Conservation (phyloP, 208 protist species). For the Leishmania aethiopica region DNA sequence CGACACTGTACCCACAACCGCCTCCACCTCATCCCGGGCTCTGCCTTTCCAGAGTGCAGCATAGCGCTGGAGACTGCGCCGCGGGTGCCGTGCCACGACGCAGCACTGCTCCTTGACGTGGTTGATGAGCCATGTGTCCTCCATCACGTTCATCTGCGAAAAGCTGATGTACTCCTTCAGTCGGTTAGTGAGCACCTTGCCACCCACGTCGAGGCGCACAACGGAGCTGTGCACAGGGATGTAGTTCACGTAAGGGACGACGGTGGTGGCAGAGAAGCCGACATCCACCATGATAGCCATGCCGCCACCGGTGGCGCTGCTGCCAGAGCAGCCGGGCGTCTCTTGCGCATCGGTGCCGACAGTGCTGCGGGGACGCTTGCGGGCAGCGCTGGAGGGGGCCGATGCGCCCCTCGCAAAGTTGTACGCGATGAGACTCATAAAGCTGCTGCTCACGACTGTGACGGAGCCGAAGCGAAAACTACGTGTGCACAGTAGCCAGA, state of each 20-base stretch:
- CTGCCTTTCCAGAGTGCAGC: slow-evolving; percentile 9
- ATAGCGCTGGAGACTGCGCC: slow-evolving; percentile 9
- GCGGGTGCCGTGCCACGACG: slow-evolving; percentile 34
- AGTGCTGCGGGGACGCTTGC: slow-evolving; percentile 13
- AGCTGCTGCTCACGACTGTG: slow-evolving; percentile 68
- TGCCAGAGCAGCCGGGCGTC: neutral
- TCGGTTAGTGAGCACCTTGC: slow-evolving; percentile 81
- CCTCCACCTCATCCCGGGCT: slow-evolving; percentile 15
- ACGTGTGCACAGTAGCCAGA: slow-evolving; percentile 56
- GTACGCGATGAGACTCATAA: slow-evolving; percentile 57
- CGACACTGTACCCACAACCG: neutral
- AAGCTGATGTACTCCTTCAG: slow-evolving; percentile 82
- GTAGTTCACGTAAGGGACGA: slow-evolving; percentile 79
- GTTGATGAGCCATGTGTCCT: slow-evolving; percentile 86
- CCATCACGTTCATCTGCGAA: slow-evolving; percentile 75
- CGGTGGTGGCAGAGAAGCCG: slow-evolving; percentile 75
- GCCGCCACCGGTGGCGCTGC: neutral
- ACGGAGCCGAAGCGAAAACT: slow-evolving; percentile 71
- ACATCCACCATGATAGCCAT: slow-evolving; percentile 66
- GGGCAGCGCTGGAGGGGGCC: neutral
- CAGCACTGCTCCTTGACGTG: slow-evolving; percentile 80
- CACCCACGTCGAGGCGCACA: slow-evolving; percentile 70
- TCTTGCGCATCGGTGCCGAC: neutral
- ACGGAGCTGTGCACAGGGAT: slow-evolving; percentile 62
- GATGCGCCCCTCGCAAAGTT: slow-evolving; percentile 8